A percentile compares a stretch with the other conserved stretches of the same genome.
These are phyloP conservation scores for Populus simonii DNA, from an alignment of 345 rosid genomes.

Conservation along the genomic window DNA sequence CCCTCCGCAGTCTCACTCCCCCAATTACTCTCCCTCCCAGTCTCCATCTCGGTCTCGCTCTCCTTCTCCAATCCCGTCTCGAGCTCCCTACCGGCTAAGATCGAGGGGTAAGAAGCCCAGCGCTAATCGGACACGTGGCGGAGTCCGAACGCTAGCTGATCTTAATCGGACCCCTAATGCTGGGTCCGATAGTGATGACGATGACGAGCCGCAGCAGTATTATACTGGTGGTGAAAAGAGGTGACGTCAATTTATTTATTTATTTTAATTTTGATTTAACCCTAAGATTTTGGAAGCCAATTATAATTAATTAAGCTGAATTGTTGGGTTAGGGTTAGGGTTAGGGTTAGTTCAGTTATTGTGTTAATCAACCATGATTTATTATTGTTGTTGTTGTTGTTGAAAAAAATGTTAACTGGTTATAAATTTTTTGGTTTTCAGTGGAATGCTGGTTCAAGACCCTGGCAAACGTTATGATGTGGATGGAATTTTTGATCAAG, in stretches of 20 bases:
- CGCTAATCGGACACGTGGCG: constrained; percentile 48
- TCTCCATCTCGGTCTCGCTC: constrained; percentile 64
- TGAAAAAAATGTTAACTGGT: neutral
- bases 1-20: constrained; percentile 28
- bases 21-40: constrained; percentile 52
- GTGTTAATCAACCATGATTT: neutral
- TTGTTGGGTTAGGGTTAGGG: neutral
- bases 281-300: neutral
- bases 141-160: constrained; percentile 75
- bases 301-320: neutral
- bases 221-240: constrained; percentile 91
- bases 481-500: constrained; percentile 66
- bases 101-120: constrained; percentile 43
- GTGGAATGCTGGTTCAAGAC: constrained; percentile 93
- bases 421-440: constrained; percentile 16
- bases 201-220: constrained; percentile 66
- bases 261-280: neutral
- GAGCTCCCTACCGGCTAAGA: constrained; percentile 47
- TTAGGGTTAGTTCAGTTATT: neutral
- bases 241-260: constrained; percentile 22
- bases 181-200: constrained; percentile 27
- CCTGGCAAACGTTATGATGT: constrained; percentile 58
- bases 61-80: constrained; percentile 21
- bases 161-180: constrained; percentile 55
- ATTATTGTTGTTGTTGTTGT: no score